Evolutionary conservation across 306 rosid genomes (phyloP).

Genomic region (Pterocarpus santalinus): DNA sequence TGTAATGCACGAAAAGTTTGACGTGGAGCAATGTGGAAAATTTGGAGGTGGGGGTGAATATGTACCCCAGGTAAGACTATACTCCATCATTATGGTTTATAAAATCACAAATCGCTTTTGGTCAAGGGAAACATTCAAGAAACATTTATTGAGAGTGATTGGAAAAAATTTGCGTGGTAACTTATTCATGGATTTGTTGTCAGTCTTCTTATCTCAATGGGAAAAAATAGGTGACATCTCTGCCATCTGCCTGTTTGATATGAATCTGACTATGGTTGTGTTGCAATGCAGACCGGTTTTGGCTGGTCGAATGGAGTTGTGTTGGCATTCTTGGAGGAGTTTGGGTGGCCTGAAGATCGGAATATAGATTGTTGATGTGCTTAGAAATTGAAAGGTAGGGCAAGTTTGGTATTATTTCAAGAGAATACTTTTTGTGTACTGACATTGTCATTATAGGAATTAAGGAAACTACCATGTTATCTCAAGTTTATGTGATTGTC

Average conservation of each 20-base stretch:
- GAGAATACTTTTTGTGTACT: too few species aligned
- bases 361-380: conserved; percentile 58
- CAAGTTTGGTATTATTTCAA: not conserved
- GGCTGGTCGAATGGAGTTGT: conserved; percentile 97
- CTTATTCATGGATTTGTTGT: not conserved
- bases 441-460: too few species aligned
- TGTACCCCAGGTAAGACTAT: conserved; percentile 68
- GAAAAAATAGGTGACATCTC: not conserved
- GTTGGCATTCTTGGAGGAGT: conserved; percentile 92
- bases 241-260: not conserved
- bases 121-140: conserved; percentile 9
- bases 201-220: conserved; percentile 18
- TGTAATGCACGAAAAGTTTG: conserved; percentile 83
- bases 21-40: conserved; percentile 76
- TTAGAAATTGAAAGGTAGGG: conserved; percentile 3
- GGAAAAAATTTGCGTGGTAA: conserved; percentile 1
- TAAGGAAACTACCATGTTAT: too few species aligned
- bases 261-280: conserved; percentile 38
- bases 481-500: too few species aligned
- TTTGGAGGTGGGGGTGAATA: conserved; percentile 94
- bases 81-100: not conserved
- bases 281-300: conserved; percentile 87
- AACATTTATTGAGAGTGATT: conserved; percentile 6
- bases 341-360: conserved; percentile 90
- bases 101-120: not conserved